Conservation (phyloP, 2,329 filamentous ascomycete species). For the Pseudofabraea citricarpa region DNA sequence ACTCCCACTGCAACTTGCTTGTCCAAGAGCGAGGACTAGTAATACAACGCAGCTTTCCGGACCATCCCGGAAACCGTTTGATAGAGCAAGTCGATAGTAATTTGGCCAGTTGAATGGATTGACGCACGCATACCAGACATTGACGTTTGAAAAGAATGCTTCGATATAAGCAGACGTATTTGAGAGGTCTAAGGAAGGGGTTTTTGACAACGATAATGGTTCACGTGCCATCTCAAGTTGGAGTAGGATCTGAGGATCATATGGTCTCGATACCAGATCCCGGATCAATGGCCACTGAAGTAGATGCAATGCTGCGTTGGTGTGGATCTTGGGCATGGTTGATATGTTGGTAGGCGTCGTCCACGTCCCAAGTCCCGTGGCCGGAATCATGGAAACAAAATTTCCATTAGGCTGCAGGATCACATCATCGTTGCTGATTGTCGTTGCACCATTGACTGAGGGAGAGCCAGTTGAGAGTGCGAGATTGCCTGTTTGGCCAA, state of each 20-base stretch:
- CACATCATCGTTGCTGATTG: slow-evolving; percentile 51
- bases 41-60: slow-evolving; percentile 80
- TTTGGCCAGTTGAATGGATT: slow-evolving; percentile 76
- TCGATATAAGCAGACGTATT: slow-evolving; percentile 72
- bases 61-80: slow-evolving; percentile 71
- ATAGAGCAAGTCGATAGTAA: slow-evolving; percentile 70
- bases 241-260: slow-evolving; percentile 76
- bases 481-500: slow-evolving; percentile 44
- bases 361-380: slow-evolving; percentile 69
- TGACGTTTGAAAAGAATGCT: slow-evolving; percentile 76
- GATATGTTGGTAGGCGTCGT: slow-evolving; percentile 65
- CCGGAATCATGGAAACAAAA: slow-evolving; percentile 52
- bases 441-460: slow-evolving; percentile 59
- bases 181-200: slow-evolving; percentile 64
- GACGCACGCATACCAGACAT: slow-evolving; percentile 81
- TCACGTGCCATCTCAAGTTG: slow-evolving; percentile 78
- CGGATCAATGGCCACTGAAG: slow-evolving; percentile 78
- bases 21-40: slow-evolving; percentile 71
- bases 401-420: slow-evolving; percentile 40
- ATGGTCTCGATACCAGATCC: slow-evolving; percentile 70
- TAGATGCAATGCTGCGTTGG: slow-evolving; percentile 72
- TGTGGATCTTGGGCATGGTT: slow-evolving; percentile 81
- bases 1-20: slow-evolving; percentile 70
- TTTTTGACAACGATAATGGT: slow-evolving; percentile 63
- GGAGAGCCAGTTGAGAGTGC: slow-evolving; percentile 58